Conservation (phyloP, 2,329 filamentous ascomycete genomes). For the Albophoma yamanashiensis region DNA sequence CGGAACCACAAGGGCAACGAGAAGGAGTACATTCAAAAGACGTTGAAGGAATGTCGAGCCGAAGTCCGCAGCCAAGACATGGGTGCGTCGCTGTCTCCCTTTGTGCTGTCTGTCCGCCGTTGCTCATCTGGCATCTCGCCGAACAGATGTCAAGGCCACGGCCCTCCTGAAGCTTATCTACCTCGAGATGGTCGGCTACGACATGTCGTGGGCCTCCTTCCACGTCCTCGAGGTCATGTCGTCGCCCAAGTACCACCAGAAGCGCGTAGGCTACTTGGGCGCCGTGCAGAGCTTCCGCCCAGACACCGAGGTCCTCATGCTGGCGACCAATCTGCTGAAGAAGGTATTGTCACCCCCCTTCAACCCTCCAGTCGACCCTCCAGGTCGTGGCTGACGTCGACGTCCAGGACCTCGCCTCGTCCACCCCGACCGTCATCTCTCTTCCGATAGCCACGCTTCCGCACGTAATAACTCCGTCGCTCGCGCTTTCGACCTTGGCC, state of each 20-base stretch:
- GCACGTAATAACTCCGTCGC: slow-evolving; percentile 84
- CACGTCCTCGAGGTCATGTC: slow-evolving; percentile 99
- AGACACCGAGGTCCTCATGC: slow-evolving; percentile 94
- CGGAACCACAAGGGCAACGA: slow-evolving; percentile 93
- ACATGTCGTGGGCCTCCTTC: slow-evolving; percentile 99
- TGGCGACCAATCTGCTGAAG: slow-evolving; percentile 92
- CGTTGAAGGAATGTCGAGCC: slow-evolving; percentile 85
- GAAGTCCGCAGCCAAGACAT: slow-evolving; percentile 92
- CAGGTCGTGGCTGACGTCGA: not conserved
- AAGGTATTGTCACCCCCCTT: slow-evolving; percentile 49
- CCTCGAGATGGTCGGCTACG: slow-evolving; percentile 96
- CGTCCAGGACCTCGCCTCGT: slow-evolving; percentile 55
- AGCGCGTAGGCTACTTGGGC: slow-evolving; percentile 87
- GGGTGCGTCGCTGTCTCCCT: slow-evolving; percentile 42
- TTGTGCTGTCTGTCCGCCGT: not conserved
- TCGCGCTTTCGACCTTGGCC: slow-evolving; percentile 79
- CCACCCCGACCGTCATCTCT: slow-evolving; percentile 65
- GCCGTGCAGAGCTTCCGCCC: slow-evolving; percentile 93
- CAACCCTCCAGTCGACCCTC: not conserved
- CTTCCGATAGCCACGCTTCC: slow-evolving; percentile 85
- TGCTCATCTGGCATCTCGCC: slow-evolving; percentile 2
- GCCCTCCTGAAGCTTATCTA: slow-evolving; percentile 94
- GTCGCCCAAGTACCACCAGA: slow-evolving; percentile 86
- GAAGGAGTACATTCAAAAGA: slow-evolving; percentile 88
- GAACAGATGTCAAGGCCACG: slow-evolving; percentile 81